Evolutionary conservation across 225 moss, liverwort and hornwort genomes (phyloP), one percentile per base, ranked within the genome.

Genomic region (Rhytidiadelphus loreus): DNA sequence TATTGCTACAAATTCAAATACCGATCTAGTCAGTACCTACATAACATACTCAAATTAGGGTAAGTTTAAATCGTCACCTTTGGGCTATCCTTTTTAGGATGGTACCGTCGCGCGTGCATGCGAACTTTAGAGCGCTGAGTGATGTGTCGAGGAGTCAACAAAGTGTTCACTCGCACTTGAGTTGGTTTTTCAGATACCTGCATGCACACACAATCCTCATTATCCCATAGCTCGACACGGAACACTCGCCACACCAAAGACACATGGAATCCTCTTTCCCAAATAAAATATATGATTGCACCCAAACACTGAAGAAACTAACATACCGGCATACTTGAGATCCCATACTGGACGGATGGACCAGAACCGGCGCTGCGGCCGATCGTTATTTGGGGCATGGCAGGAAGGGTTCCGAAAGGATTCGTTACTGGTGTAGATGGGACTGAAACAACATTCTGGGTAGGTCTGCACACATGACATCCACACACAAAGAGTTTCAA

Each of bases 301-400:
- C 60, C 78, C 41, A 53, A 19, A 58, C 39, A 71, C 23, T 25
- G 44, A 77, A 77, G 37, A 44, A 39, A 24, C 8, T 9, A 61
- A 89, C 95, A 56, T 95, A 98, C 99, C 91, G 99, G 99, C 94
- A 97, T 95, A 88, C 95, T 96, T n/a, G 99, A 96, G 44, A 99
- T 99, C 79, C 99, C 99, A 88, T 99, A 99, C 89, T 97, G 99
- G 81, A 99, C 95, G 21, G 96, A 96, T 44, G 95, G 96, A 83
- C 96, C 96, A 43, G 95, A 95, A 81, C 95, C 97, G 83, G 97
- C 91, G 91, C 97, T 99, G 43, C 99, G 96, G 56, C 96, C 99
- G 77, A 99, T 97, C 66, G 96, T 95, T 86, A 99, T 96, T 89
- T 99, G 99, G 39, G 99, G 99, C 97, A 99, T 99, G 60, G 96